Base-by-base conservation (phyloP, 495 filamentous ascomycete species). In the Aspergillus ellipticus region DNA sequence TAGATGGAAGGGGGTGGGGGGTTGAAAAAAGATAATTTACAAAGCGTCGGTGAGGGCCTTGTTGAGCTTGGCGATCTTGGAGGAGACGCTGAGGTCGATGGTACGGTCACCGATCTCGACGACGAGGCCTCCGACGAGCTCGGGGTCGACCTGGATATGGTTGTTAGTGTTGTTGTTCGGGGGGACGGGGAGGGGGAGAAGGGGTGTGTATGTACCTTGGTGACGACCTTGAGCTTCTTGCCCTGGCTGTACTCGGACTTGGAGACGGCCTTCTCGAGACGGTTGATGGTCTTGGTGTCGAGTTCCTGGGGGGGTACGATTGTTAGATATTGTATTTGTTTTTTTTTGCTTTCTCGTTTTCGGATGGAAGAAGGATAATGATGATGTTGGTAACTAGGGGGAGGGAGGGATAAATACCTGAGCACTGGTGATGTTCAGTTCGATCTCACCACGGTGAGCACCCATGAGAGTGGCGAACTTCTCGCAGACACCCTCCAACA, bases 91-190 rank as follows among this genome's bases (percentile, higher is more conserved):
- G 56, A 97, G 88, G 76, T 98, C 94, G 68, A 98, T 94, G 68
- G 94, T 97, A 66, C 95, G 88, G 81, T 96, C 95, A 66, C 92
- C 92, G 64, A 98, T 89, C 74, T 98, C 93, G 66, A 98, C 94
- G 58, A 98, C 74, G 49, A 98, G 86, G 19, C 94, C 94, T 48
- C 94, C 94, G 54, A 95, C 74, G 66, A 97, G 94, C 41, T 96
- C 93, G 55, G 93, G 83, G 83, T 96, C 90, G 70, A 97, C 86
- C 89, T 95, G 52, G 4, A 8, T 22, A 55, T 24, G 11, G 52
- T 29, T 45, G 6, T 55, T 59, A 53, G 37, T 19, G 41, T 47
- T 51, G 17, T 28, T 46, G 29, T 22, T 37, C 13, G 42, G 16
- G 2, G 3, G 45, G 50, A 42, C 0, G 20, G n/a, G 22, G 11